Percentiles rank a stretch among this genome's conserved stretches.
Evolutionary conservation across 139 green algal species (phyloP).

Genomic region (Coelastrella sp.): DNA sequence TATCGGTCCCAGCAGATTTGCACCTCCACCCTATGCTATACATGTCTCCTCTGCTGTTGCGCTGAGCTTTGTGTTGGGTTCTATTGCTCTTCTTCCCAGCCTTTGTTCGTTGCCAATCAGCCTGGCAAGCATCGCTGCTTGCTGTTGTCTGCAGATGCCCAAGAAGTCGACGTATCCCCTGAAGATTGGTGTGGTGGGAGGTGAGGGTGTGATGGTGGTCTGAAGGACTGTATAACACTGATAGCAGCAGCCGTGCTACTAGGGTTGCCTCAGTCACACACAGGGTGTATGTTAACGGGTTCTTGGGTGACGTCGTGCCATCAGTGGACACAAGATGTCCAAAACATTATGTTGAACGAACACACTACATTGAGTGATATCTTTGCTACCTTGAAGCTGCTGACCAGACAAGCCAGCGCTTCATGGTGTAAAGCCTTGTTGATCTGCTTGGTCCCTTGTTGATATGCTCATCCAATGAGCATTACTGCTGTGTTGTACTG

Average conservation of each 20-base stretch:
- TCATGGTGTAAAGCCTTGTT: background rate
- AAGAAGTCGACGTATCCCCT: background rate
- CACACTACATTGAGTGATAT: no score
- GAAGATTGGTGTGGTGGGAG: constrained; percentile 24
- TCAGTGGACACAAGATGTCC: no score
- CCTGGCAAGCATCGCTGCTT: background rate
- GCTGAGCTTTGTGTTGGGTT: background rate
- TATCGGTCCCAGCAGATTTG: background rate
- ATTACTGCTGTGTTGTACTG: background rate
- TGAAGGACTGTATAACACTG: background rate
- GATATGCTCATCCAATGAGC: background rate
- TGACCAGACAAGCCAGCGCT: background rate
- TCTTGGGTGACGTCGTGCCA: no score
- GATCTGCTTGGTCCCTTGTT: no score
- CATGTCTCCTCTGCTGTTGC: background rate
- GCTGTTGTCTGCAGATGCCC: background rate
- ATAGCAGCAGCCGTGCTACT: background rate
- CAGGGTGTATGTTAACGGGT: no score
- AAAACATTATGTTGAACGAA: no score
- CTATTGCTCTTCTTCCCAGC: background rate
- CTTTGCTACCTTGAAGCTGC: no score
- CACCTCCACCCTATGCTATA: background rate
- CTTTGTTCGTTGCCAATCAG: background rate
- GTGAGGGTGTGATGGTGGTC: background rate
- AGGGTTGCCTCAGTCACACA: background rate